These are phyloP conservation scores for Penicillium alfredii DNA, from an alignment of 495 filamentous ascomycete species.

Conservation along the genomic window DNA sequence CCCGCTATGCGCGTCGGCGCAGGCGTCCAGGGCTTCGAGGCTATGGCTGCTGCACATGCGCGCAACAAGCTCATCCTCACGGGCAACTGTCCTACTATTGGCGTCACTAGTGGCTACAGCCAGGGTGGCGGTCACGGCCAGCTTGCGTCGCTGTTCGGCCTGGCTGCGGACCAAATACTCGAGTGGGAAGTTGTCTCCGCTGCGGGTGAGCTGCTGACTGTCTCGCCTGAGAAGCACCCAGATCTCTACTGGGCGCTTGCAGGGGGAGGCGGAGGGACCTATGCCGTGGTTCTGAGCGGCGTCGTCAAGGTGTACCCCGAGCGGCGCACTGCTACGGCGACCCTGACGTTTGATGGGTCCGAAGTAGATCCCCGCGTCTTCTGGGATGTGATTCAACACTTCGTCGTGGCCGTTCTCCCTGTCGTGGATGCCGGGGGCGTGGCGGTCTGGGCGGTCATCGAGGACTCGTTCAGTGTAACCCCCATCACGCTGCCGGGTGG, in stretches of 20 bases:
- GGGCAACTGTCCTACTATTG: slow-evolving; percentile 30
- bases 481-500: slow-evolving; percentile 10
- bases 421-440: slow-evolving; percentile 9
- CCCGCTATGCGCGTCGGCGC: slow-evolving; percentile 48
- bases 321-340: slow-evolving; percentile 3
- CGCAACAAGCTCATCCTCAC: slow-evolving; percentile 17
- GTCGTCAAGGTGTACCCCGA: slow-evolving; percentile 25
- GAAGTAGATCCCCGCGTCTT: neutral
- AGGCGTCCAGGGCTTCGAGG: slow-evolving; percentile 44
- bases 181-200: neutral
- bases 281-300: slow-evolving; percentile 25
- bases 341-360: slow-evolving; percentile 2
- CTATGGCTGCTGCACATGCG: slow-evolving; percentile 36
- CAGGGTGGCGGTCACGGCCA: neutral
- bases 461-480: slow-evolving; percentile 3
- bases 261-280: neutral
- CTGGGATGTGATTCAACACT: slow-evolving; percentile 1
- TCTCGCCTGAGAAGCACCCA: neutral
- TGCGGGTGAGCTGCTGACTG: neutral
- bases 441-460: slow-evolving; percentile 6
- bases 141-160: neutral
- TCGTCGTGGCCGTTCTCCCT: slow-evolving; percentile 5
- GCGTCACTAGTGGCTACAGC: slow-evolving; percentile 12
- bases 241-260: neutral
- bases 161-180: neutral